Evolutionary conservation across 2,329 filamentous ascomycete genomes (phyloP), one percentile per base, ranked within the genome.

Genomic region (Arthrobotrys sinensis): DNA sequence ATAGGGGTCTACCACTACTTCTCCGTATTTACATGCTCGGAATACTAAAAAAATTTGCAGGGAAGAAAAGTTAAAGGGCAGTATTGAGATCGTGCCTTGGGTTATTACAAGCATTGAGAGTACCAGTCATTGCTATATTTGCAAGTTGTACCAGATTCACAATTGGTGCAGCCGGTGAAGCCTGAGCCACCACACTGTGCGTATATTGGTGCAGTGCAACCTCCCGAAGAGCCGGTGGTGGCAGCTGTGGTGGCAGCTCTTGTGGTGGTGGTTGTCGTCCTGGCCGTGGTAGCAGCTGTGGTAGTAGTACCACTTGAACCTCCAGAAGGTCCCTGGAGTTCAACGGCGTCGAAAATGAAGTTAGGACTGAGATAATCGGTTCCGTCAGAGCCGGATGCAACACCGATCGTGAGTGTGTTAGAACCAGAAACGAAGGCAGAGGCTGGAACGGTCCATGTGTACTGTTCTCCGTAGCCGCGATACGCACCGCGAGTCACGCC

Each of bases 401-500:
- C 87, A 48, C 83, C 86, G 76, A 92, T 89, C 5, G 86, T 89
- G 64, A 92, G 87, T n/a, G 88, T 91, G 81, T 92, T 92, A 6
- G 84, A 84, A 0, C 90, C 90, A n/a, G 85, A 84, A 6, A 88
- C 86, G 55, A 92, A 85, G 1, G 85, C 89, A 0, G 89, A 89
- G 1, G 87, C 84, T 0, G 90, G 89, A 55, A 92, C 87, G n/a
- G 83, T 84, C 53, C 89, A 87, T 76, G 90, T 87, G 81, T 92
- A 92, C 4, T 91, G 86, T 80, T 92, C 90, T 3, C 90, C 90
- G 66, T 86, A 85, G 0, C 90, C 90, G 6, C 89, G 85, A 81
- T 91, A 92, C 0, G 89, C 89, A 10, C 90, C 90, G 11, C 90
- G 86, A 0, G 90, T 92, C 1, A 92, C 86, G 11, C 90, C 90